Evolutionary conservation across 2,329 filamentous ascomycete genomes (phyloP).

Genomic region (Hypoxylon sp.): DNA sequence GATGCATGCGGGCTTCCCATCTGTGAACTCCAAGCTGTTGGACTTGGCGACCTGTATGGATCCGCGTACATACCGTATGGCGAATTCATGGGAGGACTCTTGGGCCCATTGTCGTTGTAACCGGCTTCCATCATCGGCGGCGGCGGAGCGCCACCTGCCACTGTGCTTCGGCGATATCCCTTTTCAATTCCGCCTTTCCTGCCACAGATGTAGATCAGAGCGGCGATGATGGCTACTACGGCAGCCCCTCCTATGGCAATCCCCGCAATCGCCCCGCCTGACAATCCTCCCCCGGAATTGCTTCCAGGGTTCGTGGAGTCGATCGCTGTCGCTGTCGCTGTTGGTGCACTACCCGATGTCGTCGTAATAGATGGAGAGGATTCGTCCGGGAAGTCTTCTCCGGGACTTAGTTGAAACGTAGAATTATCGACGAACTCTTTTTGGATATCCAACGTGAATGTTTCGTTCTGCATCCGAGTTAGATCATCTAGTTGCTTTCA

Average conservation of each 20-base stretch:
- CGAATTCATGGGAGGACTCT: conserved; percentile 39
- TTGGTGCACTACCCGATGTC: conserved; percentile 35
- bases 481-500: conserved; percentile 18
- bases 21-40: conserved; percentile 31
- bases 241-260: conserved; percentile 69
- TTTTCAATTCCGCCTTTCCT: conserved; percentile 58
- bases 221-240: conserved; percentile 60
- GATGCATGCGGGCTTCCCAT: conserved; percentile 43
- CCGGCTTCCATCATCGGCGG: conserved; percentile 52
- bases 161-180: conserved; percentile 54
- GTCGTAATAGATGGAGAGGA: conserved; percentile 40
- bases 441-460: conserved; percentile 64
- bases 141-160: conserved; percentile 41
- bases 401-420: conserved; percentile 69
- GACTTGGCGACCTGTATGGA: conserved; percentile 37
- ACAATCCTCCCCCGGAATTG: conserved; percentile 49
- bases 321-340: conserved; percentile 2
- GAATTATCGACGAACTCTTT: conserved; percentile 63
- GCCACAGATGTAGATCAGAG: conserved; percentile 65
- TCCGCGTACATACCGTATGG: conserved; percentile 31
- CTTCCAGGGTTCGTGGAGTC: conserved; percentile 25
- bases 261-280: conserved; percentile 70
- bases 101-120: conserved; percentile 40
- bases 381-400: conserved; percentile 68
- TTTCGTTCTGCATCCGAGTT: conserved; percentile 58